Evolutionary conservation across 1,284 basidiomycete genomes (phyloP), one percentile per base, ranked within the genome.

Genomic region (Mycena sp.): DNA sequence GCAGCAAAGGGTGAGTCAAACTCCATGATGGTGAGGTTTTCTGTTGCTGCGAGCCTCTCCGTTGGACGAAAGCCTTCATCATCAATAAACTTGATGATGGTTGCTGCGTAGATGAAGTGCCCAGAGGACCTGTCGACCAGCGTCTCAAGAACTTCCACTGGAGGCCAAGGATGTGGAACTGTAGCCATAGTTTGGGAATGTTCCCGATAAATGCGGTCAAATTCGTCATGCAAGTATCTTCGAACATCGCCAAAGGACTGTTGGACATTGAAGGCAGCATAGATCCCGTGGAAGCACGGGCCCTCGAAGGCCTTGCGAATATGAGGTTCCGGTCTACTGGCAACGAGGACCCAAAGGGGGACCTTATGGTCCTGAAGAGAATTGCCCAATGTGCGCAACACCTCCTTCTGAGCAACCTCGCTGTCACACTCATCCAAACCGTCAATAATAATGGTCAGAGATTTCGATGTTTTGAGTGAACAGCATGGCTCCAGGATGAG

Each of bases 111-210:
- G 11, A 58, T 51, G 51, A 63, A 61, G 26, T 61, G 52, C 23
- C 65, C 62, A 12, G 57, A 61, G 1, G 67, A 64, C 17, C 58
- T 69, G 17, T 17, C 5, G 2, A 56, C 59, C 35, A 69, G 38
- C 12, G n/a, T 17, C 9, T 56, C 28, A 32, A 69, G 30, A 4
- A 32, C n/a, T 17, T 43, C 26, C 11, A 30, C 10, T 0, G 32
- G 23, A 3, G 67, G 64, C 62, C 64, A 68, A n/a, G n/a, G 19
- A 5, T 11, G 11, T 1, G 30, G 32, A 12, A 60, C 14, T 3
- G 1, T 6, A 16, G 43, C 19, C 30, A 41, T 50, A 11, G 35
- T 14, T 7, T 45, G 32, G 7, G 23, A 11, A 6, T 51, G 29
- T 6, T 2, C 35, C 6, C 23, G 9, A 1, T 40, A 30, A 30